Evolutionary conservation across 2,329 filamentous ascomycete species (phyloP), one percentile per base, ranked within the genome.

Genomic region (Leptosphaerulina australis): DNA sequence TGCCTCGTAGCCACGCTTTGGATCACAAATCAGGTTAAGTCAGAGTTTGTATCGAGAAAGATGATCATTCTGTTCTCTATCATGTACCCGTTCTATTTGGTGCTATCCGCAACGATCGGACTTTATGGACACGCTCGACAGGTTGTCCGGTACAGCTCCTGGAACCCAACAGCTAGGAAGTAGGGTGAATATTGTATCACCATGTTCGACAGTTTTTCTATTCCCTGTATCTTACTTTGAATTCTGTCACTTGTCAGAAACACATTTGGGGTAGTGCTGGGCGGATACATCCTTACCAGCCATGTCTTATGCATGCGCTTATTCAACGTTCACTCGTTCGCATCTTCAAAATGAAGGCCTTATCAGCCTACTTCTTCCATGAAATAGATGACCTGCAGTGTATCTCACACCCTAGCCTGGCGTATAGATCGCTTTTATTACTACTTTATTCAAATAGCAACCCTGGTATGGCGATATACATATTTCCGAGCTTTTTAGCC

Each of bases 101-200:
- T 78, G 10, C 55, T 79, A 28, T 72, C 70, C 44, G 75, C 76
- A 3, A 71, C 73, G 1, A 77, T 79, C 62, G 77, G 77, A 8
- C 62, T 79, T 12, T 79, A 76, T 50, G 77, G 75, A 5, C 76
- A 79, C 52, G 77, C 77, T 22, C 67, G 77, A 53, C 75, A 79
- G 56, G 60, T 78, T 24, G 74, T 76, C 43, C 72, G 68, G 44
- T 79, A 79, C 54, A 74, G 70, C 45, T 73, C 70, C 12, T 79
- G 77, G 77, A 79, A 79, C 55, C 75, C 77, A n/a, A 79, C 77
- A 2, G 72, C 72, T 21, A 63, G 74, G 48, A 69, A 58, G 49
- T 70, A 56, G 14, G 5, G 37, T 36, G 30, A 29, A 17, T 18
- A 15, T 29, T 29, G 12, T 17, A 47, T 31, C 15, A 20, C 29